Percentiles rank a stretch among this genome's conserved stretches.
Conservation (phyloP, 164 flowering plant species). For the Chimonanthus praecox region DNA sequence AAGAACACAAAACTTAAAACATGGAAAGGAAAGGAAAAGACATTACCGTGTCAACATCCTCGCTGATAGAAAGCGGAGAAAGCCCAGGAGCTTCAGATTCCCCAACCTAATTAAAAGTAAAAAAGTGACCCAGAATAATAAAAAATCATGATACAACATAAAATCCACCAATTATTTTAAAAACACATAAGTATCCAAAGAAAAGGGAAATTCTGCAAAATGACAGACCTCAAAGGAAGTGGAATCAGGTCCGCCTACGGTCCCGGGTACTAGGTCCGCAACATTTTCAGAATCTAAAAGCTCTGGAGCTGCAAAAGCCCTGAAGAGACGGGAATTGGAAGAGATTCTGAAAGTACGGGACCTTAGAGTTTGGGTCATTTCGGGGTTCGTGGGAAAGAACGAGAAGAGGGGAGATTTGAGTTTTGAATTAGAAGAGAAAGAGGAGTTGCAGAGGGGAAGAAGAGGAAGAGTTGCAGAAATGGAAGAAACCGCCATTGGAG, state of each 20-base stretch:
- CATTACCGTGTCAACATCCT: slow-evolving; percentile 55
- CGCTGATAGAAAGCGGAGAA: slow-evolving; percentile 33
- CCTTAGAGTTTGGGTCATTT: slow-evolving; percentile 16
- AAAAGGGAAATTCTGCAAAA: not conserved
- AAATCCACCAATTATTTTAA: not conserved
- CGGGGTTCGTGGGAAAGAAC: slow-evolving; percentile 15
- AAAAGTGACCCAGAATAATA: not conserved
- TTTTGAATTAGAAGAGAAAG: slow-evolving; percentile 13
- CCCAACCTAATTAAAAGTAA: slow-evolving; percentile 24
- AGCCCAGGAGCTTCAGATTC: slow-evolving; percentile 37
- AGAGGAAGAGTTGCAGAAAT: slow-evolving; percentile 40
- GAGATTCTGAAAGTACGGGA: not conserved
- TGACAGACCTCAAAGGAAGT: slow-evolving; percentile 26
- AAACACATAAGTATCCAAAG: not conserved
- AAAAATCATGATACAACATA: slow-evolving; percentile 4
- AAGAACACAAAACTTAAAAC: not conserved
- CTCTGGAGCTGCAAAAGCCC: slow-evolving; percentile 65
- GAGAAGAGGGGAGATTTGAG: slow-evolving; percentile 29
- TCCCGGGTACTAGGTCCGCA: slow-evolving; percentile 15
- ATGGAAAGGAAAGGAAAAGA: not conserved
- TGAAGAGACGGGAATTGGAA: slow-evolving; percentile 12
- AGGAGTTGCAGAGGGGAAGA: slow-evolving; percentile 28
- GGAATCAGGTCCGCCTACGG: slow-evolving; percentile 25
- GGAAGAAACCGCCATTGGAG: slow-evolving; percentile 23
- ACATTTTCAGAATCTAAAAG: slow-evolving; percentile 28